Evolutionary conservation across 768 basidiomycete genomes (phyloP).

Genomic region (Hericium alpestre): DNA sequence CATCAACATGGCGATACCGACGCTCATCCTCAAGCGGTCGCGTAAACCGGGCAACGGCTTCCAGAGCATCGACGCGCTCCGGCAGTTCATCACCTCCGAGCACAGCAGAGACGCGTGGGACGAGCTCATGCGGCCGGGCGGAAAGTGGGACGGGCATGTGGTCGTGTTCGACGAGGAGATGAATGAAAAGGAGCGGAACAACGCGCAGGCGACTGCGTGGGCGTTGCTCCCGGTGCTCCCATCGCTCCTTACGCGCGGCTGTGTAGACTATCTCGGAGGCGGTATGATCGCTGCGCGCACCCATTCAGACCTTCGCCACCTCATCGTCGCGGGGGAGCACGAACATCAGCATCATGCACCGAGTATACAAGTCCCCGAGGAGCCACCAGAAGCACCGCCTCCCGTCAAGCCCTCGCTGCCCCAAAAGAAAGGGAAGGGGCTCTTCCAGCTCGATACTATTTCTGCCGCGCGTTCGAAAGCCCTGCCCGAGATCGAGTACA

Average conservation of each 20-base stretch:
- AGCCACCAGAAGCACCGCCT: background rate
- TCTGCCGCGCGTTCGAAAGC: constrained; percentile 39
- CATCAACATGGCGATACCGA: constrained; percentile 81
- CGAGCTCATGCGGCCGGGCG: constrained; percentile 33
- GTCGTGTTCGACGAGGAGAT: constrained; percentile 74
- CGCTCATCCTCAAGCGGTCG: constrained; percentile 80
- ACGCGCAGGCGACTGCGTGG: constrained; percentile 53
- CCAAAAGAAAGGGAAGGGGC: constrained; percentile 32
- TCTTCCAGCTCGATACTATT: constrained; percentile 61
- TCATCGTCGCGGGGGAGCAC: constrained; percentile 34
- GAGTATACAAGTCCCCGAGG: background rate
- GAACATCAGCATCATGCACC: background rate
- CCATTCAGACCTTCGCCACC: constrained; percentile 42
- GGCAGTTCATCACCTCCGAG: constrained; percentile 76
- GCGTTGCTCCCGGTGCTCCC: constrained; percentile 53
- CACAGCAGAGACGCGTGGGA: constrained; percentile 67
- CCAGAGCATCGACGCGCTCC: constrained; percentile 55
- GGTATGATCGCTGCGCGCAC: constrained; percentile 55
- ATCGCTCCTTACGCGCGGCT: constrained; percentile 45
- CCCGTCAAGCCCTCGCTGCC: constrained; percentile 11
- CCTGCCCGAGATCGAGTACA: constrained; percentile 49
- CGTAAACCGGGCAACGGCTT: constrained; percentile 62
- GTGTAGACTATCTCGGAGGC: constrained; percentile 60
- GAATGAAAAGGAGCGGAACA: constrained; percentile 51
- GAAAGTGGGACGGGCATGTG: constrained; percentile 65